phyloP scores from a whole-genome alignment of 371 early-diverging fungal genomes.

The Mortierella sp. region DNA sequence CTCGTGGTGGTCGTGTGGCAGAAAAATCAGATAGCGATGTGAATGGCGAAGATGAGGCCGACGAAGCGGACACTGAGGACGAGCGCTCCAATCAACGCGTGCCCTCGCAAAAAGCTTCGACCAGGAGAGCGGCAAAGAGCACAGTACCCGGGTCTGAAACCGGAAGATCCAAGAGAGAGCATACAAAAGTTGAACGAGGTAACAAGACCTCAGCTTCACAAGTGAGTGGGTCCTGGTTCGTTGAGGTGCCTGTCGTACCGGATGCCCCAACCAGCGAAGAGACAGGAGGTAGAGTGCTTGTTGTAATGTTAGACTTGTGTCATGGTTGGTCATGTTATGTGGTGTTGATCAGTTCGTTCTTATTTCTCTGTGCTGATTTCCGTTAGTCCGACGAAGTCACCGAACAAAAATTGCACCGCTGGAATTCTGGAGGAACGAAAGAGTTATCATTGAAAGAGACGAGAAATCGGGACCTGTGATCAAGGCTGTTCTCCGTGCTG shows the following conservation, averaged over 20 bases:
- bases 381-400: conserved; percentile 38
- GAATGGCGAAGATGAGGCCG: background rate
- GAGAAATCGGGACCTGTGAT: conserved; percentile 18
- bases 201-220: no score
- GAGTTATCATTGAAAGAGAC: conserved; percentile 16
- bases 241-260: conserved; percentile 41
- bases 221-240: background rate
- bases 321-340: background rate
- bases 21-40: no score
- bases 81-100: conserved; percentile 2
- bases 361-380: background rate
- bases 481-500: conserved; percentile 40
- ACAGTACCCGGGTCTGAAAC: background rate
- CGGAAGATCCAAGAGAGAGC: no score
- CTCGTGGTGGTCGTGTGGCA: no score
- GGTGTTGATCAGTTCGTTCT: no score
- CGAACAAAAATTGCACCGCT: conserved; percentile 38
- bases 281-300: conserved; percentile 19
- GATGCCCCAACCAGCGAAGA: conserved; percentile 15
- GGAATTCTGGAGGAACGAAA: conserved; percentile 49
- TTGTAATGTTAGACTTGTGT: background rate
- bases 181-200: no score
- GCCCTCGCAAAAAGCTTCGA: background rate
- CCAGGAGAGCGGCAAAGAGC: background rate
- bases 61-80: conserved; percentile 4